Base-by-base conservation (phyloP, 176 grass and related monocot species). In the Tillandsia fasciculata region DNA sequence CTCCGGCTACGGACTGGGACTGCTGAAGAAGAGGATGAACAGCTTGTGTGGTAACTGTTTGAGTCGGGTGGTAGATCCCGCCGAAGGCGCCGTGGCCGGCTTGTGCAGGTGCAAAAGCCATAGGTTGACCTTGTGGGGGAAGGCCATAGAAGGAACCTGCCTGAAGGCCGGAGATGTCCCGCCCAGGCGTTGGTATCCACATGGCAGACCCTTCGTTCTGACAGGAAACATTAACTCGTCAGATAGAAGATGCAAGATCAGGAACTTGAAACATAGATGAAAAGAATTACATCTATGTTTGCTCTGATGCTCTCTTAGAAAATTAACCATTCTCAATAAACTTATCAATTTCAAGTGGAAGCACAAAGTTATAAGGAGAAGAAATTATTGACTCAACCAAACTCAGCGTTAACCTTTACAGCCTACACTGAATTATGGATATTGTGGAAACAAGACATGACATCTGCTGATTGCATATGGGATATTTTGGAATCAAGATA, bases 31-130 rank as follows among this genome's bases (percentile, higher is more conserved):
- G 66, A 6, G 74, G 74, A 69, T 77, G 74, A 48, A 77, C 74
- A 69, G 74, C 53, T 68, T 26, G 65, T n/a, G 74, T 17, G 26
- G 71, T 33, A 53, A 91, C 81, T 53, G 85, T 70, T 33, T 86
- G 84, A 50, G 81, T 83, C 15, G 81, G 80, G 33, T 87, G 88
- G 66, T 91, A 96, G 42, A 96, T 86, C 73, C 91, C 87, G 72
- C 87, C 76, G 64, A 80, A 88, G 67, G 68, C 65, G 51, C 77
- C 81, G 51, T 82, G 86, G 11, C 86, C 75, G 26, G 77, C 78
- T 74, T 90, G 91, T 48, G 81, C 52, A 63, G 91, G 83, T 22
- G 85, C 77, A 82, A 84, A 96, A 51, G 87, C 53, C 70, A 96
- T 56, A 52, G 88, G 91, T 42, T 91, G 88, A 26, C 84, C 91